Evolutionary conservation across 192 early-diverging fungal species (phyloP).

Genomic region (Phycomyces blakesleeanus): DNA sequence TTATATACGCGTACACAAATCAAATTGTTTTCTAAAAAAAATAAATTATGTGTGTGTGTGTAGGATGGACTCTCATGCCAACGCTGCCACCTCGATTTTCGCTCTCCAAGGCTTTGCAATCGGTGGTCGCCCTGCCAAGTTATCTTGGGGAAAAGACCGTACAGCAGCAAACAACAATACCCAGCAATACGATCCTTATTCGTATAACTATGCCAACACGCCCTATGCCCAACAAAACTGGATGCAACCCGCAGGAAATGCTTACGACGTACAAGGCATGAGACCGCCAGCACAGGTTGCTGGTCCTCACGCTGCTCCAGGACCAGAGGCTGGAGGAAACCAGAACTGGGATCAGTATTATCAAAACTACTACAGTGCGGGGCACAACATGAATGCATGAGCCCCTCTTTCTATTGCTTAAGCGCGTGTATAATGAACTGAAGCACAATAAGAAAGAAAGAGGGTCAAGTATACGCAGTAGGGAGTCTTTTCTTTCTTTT

Average conservation of each 20-base stretch:
- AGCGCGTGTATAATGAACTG: background rate
- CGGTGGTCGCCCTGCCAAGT: slow-evolving; percentile 65
- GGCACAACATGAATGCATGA: slow-evolving; percentile 5
- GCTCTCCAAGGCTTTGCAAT: slow-evolving; percentile 66
- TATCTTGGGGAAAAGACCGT: slow-evolving; percentile 86
- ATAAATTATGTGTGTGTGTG: no score
- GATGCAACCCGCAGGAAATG: slow-evolving; percentile 13
- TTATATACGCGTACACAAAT: no score
- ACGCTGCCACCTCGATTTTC: slow-evolving; percentile 83
- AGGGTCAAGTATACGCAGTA: background rate
- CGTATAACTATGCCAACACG: slow-evolving; percentile 4
- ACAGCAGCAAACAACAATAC: slow-evolving; percentile 40
- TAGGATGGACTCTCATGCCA: slow-evolving; percentile 80
- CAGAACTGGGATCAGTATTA: slow-evolving; percentile 29
- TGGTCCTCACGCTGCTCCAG: slow-evolving; percentile 27
- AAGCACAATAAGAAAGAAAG: background rate
- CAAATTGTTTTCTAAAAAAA: no score
- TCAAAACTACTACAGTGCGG: slow-evolving; percentile 22
- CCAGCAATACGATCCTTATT: slow-evolving; percentile 22
- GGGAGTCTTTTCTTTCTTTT: background rate
- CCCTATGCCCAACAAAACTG: background rate
- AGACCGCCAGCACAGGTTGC: slow-evolving; percentile 1
- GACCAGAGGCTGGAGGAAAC: slow-evolving; percentile 23
- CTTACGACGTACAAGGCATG: background rate
- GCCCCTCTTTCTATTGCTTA: background rate